phyloP scores from a whole-genome alignment of 176 grass and related monocot species.

The Otatea glauca region DNA sequence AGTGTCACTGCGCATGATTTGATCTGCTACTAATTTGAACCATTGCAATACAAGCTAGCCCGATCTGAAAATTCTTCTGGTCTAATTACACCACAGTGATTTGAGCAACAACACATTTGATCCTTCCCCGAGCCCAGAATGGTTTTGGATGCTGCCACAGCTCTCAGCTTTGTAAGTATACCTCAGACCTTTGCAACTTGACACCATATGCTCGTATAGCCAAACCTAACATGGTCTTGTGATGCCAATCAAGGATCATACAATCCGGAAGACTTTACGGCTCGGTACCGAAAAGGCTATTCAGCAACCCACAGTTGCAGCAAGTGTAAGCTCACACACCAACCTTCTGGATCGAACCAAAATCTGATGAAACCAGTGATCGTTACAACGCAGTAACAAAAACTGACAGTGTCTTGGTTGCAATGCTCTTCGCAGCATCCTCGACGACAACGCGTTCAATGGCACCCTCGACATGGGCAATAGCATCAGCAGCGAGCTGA shows the following conservation, averaged over 20 bases:
- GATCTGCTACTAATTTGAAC: slow-evolving; percentile 21
- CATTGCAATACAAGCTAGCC: not conserved
- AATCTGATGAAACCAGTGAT: not conserved
- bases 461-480: slow-evolving; percentile 74
- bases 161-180: slow-evolving; percentile 75
- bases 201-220: not conserved
- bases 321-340: slow-evolving; percentile 71
- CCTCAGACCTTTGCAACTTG: slow-evolving; percentile 21
- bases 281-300: slow-evolving; percentile 56
- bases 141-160: slow-evolving; percentile 68
- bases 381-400: not conserved
- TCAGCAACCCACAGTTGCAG: slow-evolving; percentile 72
- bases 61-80: slow-evolving; percentile 17
- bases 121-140: slow-evolving; percentile 64
- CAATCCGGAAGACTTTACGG: slow-evolving; percentile 78
- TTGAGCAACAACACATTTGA: slow-evolving; percentile 96
- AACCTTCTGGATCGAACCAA: not conserved
- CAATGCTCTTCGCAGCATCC: slow-evolving; percentile 52
- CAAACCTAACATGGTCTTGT: slow-evolving; percentile 28
- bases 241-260: slow-evolving; percentile 63
- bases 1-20: not conserved
- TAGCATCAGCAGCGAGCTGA: slow-evolving; percentile 68
- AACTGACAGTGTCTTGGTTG: not conserved
- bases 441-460: slow-evolving; percentile 79
- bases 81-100: slow-evolving; percentile 54